Base-by-base conservation (phyloP, 306 rosid species). In the Prunus salicina region DNA sequence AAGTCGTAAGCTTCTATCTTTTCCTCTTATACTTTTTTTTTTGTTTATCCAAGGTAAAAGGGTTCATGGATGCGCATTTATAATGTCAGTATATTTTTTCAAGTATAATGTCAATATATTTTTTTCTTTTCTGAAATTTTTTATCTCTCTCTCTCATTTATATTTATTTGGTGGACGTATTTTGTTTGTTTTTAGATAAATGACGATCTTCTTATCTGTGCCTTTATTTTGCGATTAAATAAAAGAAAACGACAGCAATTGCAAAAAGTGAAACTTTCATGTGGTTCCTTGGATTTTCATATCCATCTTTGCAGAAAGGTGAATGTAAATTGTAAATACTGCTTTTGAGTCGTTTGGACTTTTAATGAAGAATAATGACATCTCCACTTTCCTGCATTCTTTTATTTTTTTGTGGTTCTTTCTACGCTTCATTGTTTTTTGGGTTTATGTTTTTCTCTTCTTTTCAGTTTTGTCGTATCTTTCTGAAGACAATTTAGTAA, bases 191-290 rank as follows among this genome's bases (percentile, higher is more conserved):
- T 60, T 24, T 49, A 56, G 65, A 71, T 71, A 34, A 24, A 55
- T 53, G 58, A 81, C 16, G 27, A 63, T 62, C 6, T 71, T 58
- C 11, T 28, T 64, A 47, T 5, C 16, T 9, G 41, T 4, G 28
- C 3, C 55, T 32, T 8, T 22, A 15, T 61, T 69, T 77, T 27
- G 64, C 52, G 43, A 78, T 77, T 68, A 22, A 74, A 72, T 46
- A 71, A 78, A 43, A 56, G 87, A 81, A 27, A 83, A 71, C 20
- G 87, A 79, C 84, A 79, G 69, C 82, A 70, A 57, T 52, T 64
- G 57, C 34, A 22, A 25, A 52, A 66, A 63, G 62, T 81, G 61
- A 65, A 69, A 51, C 67, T 51, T 66, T 51, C 61, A 16, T 55
- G 8, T 6, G 53, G 20, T 41, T 56, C 52, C 62, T 47, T 58